Base-by-base conservation (phyloP, 345 rosid species). In the Punica granatum region DNA sequence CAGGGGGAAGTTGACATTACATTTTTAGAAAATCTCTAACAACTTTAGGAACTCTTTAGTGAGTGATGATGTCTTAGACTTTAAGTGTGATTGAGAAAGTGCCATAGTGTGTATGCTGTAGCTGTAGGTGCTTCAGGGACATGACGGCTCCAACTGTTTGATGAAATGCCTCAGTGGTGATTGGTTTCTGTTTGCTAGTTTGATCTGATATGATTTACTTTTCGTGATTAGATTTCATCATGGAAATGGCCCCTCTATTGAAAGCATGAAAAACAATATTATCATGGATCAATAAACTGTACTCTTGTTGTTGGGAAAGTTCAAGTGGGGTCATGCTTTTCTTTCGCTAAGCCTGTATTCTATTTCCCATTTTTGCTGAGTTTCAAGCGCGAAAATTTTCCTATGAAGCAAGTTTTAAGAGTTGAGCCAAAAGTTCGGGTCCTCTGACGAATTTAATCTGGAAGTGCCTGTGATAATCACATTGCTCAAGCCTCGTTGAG, bases 311-410 rank as follows among this genome's bases (percentile, higher is more conserved):
- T 86, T 94, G 35, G 87, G 87, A 60, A 94, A 91, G 85, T 94
- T 94, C 80, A 94, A 94, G 71, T 94, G 99, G 99, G 98, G 98
- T 65, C 98, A 94, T 86, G 93, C 96, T 46, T 94, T 94, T 78
- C 75, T 86, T 73, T 91, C 96, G 60, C 86, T 91, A 30, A 94
- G 89, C 88, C 84, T 90, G 97, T 94, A 83, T 46, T 60, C 48
- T 51, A 10, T n/a, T 51, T 18, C 23, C 13, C 2, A 0, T 51
- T 21, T n/a, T 1, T 51, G 14, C 3, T 51, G 58, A 51, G 58
- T 2, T 51, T 51, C 12, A 23, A 23, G 30, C 28, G 23, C 9
- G 28, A 11, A 23, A 3, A n/a, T 51, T 51, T 30, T 21, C 21
- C 1, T n/a, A 48, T 18, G 19, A 1, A 8, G 23, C 11, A n/a